These are phyloP conservation scores for Phoma sp. DNA, from an alignment of 2,329 filamentous ascomycete species.

Conservation along the genomic window DNA sequence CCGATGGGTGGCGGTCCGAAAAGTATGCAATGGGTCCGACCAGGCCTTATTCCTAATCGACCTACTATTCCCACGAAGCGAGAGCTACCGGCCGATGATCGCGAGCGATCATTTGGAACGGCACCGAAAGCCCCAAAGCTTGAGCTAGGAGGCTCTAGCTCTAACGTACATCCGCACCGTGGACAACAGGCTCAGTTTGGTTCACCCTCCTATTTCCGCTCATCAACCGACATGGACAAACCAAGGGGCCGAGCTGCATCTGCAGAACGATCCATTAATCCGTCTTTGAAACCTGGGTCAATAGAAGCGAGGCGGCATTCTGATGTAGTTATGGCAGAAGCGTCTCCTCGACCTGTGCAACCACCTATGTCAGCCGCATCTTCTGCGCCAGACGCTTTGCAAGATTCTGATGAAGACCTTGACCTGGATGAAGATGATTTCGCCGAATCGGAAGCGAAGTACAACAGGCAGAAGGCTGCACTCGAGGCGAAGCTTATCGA, in stretches of 20 bases:
- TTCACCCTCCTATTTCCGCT: conserved; percentile 27
- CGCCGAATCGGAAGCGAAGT: conserved; percentile 56
- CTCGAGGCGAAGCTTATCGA: conserved; percentile 55
- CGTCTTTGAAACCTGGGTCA: conserved; percentile 35
- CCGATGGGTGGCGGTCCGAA: conserved; percentile 45
- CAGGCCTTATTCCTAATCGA: conserved; percentile 46
- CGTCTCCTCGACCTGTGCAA: conserved; percentile 36
- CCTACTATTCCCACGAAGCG: conserved; percentile 54
- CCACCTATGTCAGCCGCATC: conserved; percentile 40
- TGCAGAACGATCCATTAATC: conserved; percentile 27
- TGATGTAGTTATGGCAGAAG: conserved; percentile 46
- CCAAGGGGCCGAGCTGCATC: conserved; percentile 33
- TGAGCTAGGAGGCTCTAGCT: conserved; percentile 27
- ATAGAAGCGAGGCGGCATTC: conserved; percentile 44
- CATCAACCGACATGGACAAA: conserved; percentile 23
- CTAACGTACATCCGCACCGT: conserved; percentile 30
- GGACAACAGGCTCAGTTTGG: conserved; percentile 34
- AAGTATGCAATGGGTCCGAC: conserved; percentile 54
- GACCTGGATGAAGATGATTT: conserved; percentile 57
- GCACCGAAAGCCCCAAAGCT: conserved; percentile 45
- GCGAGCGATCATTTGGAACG: conserved; percentile 44
- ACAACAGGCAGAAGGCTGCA: conserved; percentile 54
- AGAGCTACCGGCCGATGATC: conserved; percentile 55
- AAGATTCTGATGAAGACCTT: conserved; percentile 57
- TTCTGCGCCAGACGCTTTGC: conserved; percentile 41